Base-by-base conservation (phyloP, 768 basidiomycete genomes). In the Leccinum sublutescens region DNA sequence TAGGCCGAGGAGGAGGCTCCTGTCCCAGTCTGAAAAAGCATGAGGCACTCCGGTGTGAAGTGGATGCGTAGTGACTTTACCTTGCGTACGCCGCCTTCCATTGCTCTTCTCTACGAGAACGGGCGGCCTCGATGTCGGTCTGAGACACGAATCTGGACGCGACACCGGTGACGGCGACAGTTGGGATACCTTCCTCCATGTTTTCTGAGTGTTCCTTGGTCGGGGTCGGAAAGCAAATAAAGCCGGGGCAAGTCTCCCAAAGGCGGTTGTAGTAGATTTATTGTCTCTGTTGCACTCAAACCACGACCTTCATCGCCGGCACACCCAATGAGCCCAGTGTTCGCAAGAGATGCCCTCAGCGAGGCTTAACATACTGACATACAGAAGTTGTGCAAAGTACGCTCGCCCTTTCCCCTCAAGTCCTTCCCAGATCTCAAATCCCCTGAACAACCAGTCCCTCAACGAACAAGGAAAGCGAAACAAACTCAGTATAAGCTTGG, bases 71-170 rank as follows among this genome's bases (percentile, higher is more conserved):
- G 45, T 65, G 60, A 60, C n/a, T 45, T 11, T 19, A 86, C 89
- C 89, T 82, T 47, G 91, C 92, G 73, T 93, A 94, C 27, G 92
- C 92, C 14, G 91, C 92, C 67, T 87, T 91, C 92, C 92, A 94
- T 66, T 92, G 89, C 66, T 91, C 91, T 6, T 94, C 92, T 62
- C 85, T 78, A 31, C 85, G 79, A 7, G 82, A 78, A 56, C 84
- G 88, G 38, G 89, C 89, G 21, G 80, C 76, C 40, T 93, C 92
- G 49, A 94, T 75, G 55, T 94, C 92, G 15, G 80, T 80, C 73
- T 91, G 85, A 47, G 91, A 86, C 62, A 94, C 84, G 74, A 94
- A 94, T 56, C 92, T 86, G 47, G 91, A 90, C 71, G 91, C 89
- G 49, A 93, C 91, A 38, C 80, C 80, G 66, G 84, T 84, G 9